Conservation (phyloP, 495 filamentous ascomycete genomes). For the Hypoxylon subgilvum region DNA sequence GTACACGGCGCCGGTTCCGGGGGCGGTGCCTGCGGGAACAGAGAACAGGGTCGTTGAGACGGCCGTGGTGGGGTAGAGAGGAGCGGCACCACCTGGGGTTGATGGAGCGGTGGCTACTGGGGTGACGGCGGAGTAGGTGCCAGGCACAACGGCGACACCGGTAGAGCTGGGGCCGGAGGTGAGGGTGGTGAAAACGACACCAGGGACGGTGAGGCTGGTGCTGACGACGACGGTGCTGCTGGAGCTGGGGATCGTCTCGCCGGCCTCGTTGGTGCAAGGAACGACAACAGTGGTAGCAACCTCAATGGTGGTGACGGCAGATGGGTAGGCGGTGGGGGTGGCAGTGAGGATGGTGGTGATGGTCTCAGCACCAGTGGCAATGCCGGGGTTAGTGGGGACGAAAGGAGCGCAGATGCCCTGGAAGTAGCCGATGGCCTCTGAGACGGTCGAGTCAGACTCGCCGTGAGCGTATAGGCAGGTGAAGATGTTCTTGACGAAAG, state of each 20-base stretch:
- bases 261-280: conserved; percentile 58
- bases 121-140: conserved; percentile 42
- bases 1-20: conserved; percentile 39
- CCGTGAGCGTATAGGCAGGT: conserved; percentile 82
- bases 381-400: conserved; percentile 78
- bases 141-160: conserved; percentile 59
- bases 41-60: conserved; percentile 36
- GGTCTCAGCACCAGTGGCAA: conserved; percentile 69
- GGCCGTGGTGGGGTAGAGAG: conserved; percentile 36
- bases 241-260: conserved; percentile 57
- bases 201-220: conserved; percentile 73
- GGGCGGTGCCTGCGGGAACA: conserved; percentile 39
- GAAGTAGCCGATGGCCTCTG: conserved; percentile 79
- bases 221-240: conserved; percentile 60
- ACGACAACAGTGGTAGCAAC: conserved; percentile 58
- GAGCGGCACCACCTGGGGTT: conserved; percentile 18
- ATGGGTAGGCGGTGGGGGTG: conserved; percentile 53
- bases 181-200: conserved; percentile 71
- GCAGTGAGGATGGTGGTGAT: conserved; percentile 64
- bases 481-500: conserved; percentile 81
- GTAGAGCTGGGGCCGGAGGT: conserved; percentile 45
- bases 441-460: conserved; percentile 66
- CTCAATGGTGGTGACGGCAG: conserved; percentile 66
- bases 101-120: conserved; percentile 26
- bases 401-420: conserved; percentile 86